Percentiles rank a stretch among this genome's conserved stretches.
These are phyloP conservation scores for Beta corolliflora DNA, from an alignment of 179 eudicot species.

Conservation along the genomic window DNA sequence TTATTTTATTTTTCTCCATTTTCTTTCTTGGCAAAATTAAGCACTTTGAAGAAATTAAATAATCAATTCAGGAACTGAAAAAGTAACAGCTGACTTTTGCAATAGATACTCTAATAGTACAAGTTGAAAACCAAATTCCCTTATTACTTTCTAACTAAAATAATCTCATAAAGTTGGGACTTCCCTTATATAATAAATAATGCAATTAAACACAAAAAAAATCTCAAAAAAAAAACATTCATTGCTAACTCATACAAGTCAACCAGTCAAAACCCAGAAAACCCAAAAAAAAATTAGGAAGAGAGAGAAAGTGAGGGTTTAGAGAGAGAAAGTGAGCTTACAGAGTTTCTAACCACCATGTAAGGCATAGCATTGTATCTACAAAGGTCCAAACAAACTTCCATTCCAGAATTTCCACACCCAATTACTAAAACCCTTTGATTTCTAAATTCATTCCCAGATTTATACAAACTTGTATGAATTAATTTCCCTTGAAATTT, in stretches of 20 bases:
- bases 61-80: no score
- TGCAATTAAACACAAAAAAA: neutral
- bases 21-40: no score
- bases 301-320: neutral
- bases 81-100: no score
- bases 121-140: no score
- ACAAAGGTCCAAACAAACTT: constrained; percentile 83
- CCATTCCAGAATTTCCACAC: constrained; percentile 98
- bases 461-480: constrained; percentile 71
- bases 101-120: no score
- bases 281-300: neutral
- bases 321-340: constrained; percentile 37
- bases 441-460: constrained; percentile 50
- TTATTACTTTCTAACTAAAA: neutral
- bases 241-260: constrained; percentile 23
- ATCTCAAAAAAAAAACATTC: constrained; percentile 15
- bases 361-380: constrained; percentile 66
- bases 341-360: constrained; percentile 80
- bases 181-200: neutral
- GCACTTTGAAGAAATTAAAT: no score
- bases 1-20: neutral
- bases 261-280: constrained; percentile 32
- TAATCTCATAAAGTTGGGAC: neutral
- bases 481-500: constrained; percentile 56
- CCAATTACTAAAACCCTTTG: constrained; percentile 83